A percentile compares a stretch with the other conserved stretches of the same genome.
phyloP scores from a whole-genome alignment of 257 asterid species.

The Voacanga thouarsii region DNA sequence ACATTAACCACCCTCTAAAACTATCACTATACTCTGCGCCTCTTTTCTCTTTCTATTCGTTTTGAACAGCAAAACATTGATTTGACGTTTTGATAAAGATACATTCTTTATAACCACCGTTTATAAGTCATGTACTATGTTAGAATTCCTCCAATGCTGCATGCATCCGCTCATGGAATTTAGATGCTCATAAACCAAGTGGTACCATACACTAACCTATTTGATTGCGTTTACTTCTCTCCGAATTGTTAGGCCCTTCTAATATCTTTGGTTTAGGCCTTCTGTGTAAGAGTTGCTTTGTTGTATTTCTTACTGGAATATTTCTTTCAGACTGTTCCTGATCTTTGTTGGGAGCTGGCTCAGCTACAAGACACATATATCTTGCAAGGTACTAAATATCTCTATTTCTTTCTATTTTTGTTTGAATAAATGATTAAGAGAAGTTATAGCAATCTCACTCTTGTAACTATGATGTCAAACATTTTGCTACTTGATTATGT shows the following conservation, averaged over 20 bases:
- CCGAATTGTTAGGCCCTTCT: background rate
- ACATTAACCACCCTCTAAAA: background rate
- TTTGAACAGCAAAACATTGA: background rate
- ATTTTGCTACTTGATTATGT: constrained; percentile 16
- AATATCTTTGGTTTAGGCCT: constrained; percentile 1
- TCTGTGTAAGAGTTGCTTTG: background rate
- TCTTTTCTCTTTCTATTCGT: background rate
- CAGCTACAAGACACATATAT: constrained; percentile 97
- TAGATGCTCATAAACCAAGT: background rate
- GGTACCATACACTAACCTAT: background rate
- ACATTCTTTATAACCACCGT: background rate
- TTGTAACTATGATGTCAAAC: constrained; percentile 3
- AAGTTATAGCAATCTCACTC: constrained; percentile 13
- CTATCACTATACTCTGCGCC: background rate
- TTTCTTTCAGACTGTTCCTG: constrained; percentile 78
- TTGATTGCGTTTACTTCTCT: background rate
- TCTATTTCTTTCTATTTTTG: constrained; percentile 8
- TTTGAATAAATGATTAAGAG: background rate
- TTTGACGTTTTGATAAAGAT: background rate
- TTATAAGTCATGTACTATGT: background rate
- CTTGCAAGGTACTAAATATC: constrained; percentile 64
- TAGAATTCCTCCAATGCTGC: background rate
- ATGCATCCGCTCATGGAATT: background rate
- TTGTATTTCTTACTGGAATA: constrained; percentile 25
- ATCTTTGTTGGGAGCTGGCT: constrained; percentile 96